Evolutionary conservation across 768 basidiomycete genomes (phyloP), one percentile per base, ranked within the genome.

Genomic region (Amanita molliuscula): DNA sequence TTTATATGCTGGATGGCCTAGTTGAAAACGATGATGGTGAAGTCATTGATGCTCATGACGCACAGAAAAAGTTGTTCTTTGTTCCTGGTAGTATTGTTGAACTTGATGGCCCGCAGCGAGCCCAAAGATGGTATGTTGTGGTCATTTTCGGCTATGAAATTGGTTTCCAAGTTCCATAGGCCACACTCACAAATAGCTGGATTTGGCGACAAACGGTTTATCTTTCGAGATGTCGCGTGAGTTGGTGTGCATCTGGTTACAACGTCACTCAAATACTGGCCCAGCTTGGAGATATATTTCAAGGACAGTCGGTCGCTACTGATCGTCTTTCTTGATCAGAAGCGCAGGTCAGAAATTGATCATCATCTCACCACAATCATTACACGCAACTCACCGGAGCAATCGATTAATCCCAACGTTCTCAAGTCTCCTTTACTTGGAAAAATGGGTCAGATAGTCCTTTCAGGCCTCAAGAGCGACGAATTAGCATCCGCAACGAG

Each of bases 221-320:
- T 96, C 16, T 95, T 97, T 66, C 79, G 90, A 20, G 91, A 95
- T 59, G 89, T 95, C 11, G 92, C 82, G 88, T 91, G 60, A 69
- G 88, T 69, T 36, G 29, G 41, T n/a, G 50, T 44, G 35, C 33
- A 23, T 35, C 8, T 8, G 16, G 8, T 31, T 11, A 40, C 33
- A 4, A 21, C 20, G 46, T 26, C 2, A 53, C 34, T 47, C 28
- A 48, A 25, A 23, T 36, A 36, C 13, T 31, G 2, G 16, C 33
- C 7, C 53, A 93, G 90, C 0, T 70, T 96, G 13, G 94, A 97
- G 62, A 74, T 97, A 8, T 95, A 94, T 66, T 91, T 96, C 73
- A 84, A 81, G 57, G 94, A 97, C 58, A 91, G 89, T 56, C 80
- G 89, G 6, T 93, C 89, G 13, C 69, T 96, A 40, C 70, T 97